phyloP scores from a whole-genome alignment of 2,329 filamentous ascomycete genomes.

The Aspergillus ruber region DNA sequence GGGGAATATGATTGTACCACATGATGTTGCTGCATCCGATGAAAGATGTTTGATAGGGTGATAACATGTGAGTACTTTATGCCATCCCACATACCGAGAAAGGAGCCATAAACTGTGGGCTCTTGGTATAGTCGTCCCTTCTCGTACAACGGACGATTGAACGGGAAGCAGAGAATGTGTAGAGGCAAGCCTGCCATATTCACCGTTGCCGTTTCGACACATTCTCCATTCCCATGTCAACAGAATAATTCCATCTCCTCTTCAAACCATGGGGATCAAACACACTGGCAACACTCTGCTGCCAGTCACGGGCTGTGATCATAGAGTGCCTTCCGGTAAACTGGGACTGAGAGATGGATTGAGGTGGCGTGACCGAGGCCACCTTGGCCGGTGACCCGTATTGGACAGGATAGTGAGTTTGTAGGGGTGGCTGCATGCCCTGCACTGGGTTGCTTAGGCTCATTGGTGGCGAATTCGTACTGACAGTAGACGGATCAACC shows the following conservation, averaged over 20 bases:
- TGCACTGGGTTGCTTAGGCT: constrained; percentile 23
- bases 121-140: too few species aligned
- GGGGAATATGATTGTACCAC: too few species aligned
- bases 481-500: constrained; percentile 49
- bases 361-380: constrained; percentile 21
- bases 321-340: constrained; percentile 29
- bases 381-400: constrained; percentile 27
- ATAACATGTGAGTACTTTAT: too few species aligned
- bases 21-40: too few species aligned
- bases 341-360: constrained; percentile 27
- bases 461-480: constrained; percentile 39
- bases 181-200: constrained; percentile 2
- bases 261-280: constrained; percentile 42
- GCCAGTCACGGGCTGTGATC: constrained; percentile 43
- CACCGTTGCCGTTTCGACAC: constrained; percentile 29
- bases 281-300: constrained; percentile 44
- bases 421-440: constrained; percentile 19
- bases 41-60: too few species aligned
- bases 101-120: too few species aligned
- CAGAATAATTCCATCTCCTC: constrained; percentile 37
- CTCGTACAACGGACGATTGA: background rate
- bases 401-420: constrained; percentile 29
- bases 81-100: too few species aligned
- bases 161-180: background rate
- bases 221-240: constrained; percentile 25